These are phyloP conservation scores for Galerina sulciceps DNA, from an alignment of 768 basidiomycete species.

Conservation along the genomic window DNA sequence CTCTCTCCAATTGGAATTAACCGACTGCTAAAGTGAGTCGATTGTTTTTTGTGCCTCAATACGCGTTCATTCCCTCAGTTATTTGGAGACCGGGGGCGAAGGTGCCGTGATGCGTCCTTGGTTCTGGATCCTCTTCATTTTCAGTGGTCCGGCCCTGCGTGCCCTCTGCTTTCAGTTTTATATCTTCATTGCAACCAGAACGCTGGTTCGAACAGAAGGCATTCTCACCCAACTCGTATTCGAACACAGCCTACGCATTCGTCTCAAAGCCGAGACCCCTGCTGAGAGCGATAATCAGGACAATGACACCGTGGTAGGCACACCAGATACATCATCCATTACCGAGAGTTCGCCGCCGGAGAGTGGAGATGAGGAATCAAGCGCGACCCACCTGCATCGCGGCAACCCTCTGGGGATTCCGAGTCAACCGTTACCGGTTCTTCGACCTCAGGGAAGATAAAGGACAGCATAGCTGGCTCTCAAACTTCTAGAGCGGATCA, in stretches of 20 bases:
- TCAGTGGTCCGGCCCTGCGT: conserved; percentile 43
- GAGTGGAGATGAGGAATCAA: neutral
- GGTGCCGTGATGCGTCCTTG: no score
- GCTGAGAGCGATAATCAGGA: neutral
- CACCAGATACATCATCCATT: conserved; percentile 5
- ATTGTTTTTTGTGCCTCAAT: no score
- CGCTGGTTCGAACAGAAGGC: conserved; percentile 41
- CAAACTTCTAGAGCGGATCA: neutral
- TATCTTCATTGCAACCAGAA: conserved; percentile 50
- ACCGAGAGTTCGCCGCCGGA: conserved; percentile 3
- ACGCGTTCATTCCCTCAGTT: no score
- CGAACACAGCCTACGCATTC: conserved; percentile 58
- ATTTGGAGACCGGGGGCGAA: no score
- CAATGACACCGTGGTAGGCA: neutral
- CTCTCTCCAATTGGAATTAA: conserved; percentile 35
- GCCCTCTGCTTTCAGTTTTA: conserved; percentile 58
- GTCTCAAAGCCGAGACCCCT: conserved; percentile 50
- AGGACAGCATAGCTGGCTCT: neutral
- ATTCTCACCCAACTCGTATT: conserved; percentile 45
- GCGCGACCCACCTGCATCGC: neutral
- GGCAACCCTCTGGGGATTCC: neutral
- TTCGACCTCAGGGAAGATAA: neutral
- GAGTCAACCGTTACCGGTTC: neutral
- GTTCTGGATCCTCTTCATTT: no score
- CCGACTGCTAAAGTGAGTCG: no score